Evolutionary conservation across 139 green algal species (phyloP), one percentile per base, ranked within the genome.

Genomic region (Chlorella sorokiniana): DNA sequence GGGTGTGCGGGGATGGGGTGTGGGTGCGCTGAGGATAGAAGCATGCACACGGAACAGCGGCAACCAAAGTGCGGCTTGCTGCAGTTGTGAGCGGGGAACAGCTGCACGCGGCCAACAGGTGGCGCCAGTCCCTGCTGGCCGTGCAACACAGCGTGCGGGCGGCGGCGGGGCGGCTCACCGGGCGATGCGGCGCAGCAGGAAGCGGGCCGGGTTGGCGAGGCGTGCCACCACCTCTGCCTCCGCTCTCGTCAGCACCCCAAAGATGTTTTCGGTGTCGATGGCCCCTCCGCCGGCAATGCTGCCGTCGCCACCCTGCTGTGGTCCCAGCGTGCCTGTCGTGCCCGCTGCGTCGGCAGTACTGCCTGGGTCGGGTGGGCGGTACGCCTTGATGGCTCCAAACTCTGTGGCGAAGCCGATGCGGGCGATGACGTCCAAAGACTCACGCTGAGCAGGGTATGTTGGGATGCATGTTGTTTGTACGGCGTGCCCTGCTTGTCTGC

Each of bases 401-500:
- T 62, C 31, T 1, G 10, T 3, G 3, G 33, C 69, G 29, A 76
- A 76, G 5, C 69, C 69, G 37, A 76, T 52, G 2, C 44, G 44
- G 1, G 40, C 69, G 29, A 76, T 76, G 29, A 76, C 69, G 29
- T 76, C 69, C 44, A 62, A 35, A 6, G 69, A 61, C 25, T 27
- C 25, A 0, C 69, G 69, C 29, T n/a, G n/a, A n/a, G n/a, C n/a
- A n/a, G n/a, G n/a, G n/a, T n/a, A n/a, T n/a, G n/a, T n/a, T n/a
- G n/a, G n/a, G n/a, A n/a, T n/a, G n/a, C n/a, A n/a, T n/a, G n/a
- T n/a, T n/a, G n/a, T n/a, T n/a, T n/a, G n/a, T n/a, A n/a, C n/a
- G n/a, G n/a, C n/a, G n/a, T n/a, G n/a, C n/a, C n/a, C n/a, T n/a
- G n/a, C n/a, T n/a, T n/a, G n/a, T n/a, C n/a, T n/a, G n/a, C n/a